Percentiles rank a stretch among this genome's conserved stretches.
These are phyloP conservation scores for Chalciporus pseudorubinellus DNA, from an alignment of 768 basidiomycete genomes.

Conservation along the genomic window DNA sequence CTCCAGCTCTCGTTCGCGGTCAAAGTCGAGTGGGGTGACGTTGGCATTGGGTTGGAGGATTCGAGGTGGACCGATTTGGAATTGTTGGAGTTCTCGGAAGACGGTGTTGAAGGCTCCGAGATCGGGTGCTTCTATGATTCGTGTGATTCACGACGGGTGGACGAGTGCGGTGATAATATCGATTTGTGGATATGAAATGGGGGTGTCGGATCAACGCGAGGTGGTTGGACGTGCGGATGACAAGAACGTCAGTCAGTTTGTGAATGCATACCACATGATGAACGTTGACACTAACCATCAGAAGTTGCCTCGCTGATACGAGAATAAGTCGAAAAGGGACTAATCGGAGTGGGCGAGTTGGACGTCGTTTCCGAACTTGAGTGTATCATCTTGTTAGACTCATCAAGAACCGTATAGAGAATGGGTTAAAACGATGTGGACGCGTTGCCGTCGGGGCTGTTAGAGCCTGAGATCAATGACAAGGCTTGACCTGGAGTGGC, in stretches of 20 bases:
- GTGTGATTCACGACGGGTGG: background rate
- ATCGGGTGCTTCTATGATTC: constrained; percentile 56
- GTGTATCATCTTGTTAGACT: constrained; percentile 25
- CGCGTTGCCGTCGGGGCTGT: background rate
- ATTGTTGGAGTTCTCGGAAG: constrained; percentile 60
- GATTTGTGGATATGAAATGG: constrained; percentile 11
- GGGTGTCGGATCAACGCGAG: background rate
- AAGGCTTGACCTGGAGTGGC: background rate
- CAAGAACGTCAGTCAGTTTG: background rate
- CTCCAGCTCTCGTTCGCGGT: constrained; percentile 25
- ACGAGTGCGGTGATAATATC: background rate
- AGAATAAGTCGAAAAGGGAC: constrained; percentile 40
- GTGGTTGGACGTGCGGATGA: background rate
- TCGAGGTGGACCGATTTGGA: constrained; percentile 45
- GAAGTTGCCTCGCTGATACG: constrained; percentile 50
- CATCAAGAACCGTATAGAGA: constrained; percentile 17
- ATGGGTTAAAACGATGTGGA: background rate
- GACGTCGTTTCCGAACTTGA: constrained; percentile 37
- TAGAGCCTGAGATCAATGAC: background rate
- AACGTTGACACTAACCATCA: constrained; percentile 36
- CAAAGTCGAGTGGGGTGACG: constrained; percentile 11
- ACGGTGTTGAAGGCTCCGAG: constrained; percentile 71
- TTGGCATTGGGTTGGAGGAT: constrained; percentile 14
- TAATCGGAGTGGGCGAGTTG: constrained; percentile 34
- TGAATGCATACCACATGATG: background rate